These are phyloP conservation scores for Oxytropis ochrocephala DNA, from an alignment of 306 rosid genomes.

Conservation along the genomic window DNA sequence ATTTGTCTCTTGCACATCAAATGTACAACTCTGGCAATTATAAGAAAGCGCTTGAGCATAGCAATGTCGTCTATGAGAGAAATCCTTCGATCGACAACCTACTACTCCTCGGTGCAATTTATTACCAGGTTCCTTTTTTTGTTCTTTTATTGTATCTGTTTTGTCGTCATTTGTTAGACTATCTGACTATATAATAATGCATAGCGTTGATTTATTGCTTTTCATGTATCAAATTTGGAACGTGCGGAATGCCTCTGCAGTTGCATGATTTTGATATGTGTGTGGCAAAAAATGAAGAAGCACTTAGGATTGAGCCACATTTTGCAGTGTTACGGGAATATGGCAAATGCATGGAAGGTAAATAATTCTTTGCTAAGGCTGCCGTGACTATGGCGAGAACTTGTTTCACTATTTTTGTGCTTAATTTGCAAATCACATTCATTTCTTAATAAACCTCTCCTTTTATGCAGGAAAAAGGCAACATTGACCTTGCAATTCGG, in stretches of 20 bases:
- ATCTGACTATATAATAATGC: too few species aligned
- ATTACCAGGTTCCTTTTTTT: constrained; percentile 58
- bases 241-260: too few species aligned
- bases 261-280: too few species aligned
- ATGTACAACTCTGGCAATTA: too few species aligned
- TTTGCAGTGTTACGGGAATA: too few species aligned
- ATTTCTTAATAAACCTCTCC: constrained; percentile 15
- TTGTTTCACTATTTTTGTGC: neutral
- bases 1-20: too few species aligned
- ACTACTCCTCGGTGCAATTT: constrained; percentile 88
- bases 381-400: neutral
- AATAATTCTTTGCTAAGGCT: neutral
- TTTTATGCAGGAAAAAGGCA: constrained; percentile 41
- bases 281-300: too few species aligned
- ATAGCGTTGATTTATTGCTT: neutral
- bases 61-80: constrained; percentile 74
- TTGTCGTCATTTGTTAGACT: neutral
- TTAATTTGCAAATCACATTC: neutral
- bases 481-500: constrained; percentile 47
- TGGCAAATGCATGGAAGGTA: constrained; percentile 57
- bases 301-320: too few species aligned
- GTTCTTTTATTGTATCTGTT: neutral
- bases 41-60: too few species aligned
- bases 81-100: constrained; percentile 85
- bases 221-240: too few species aligned